A percentile compares a stretch with the other conserved stretches of the same genome.
Conservation (phyloP, 164 flowering plant species). For the Piper betle region DNA sequence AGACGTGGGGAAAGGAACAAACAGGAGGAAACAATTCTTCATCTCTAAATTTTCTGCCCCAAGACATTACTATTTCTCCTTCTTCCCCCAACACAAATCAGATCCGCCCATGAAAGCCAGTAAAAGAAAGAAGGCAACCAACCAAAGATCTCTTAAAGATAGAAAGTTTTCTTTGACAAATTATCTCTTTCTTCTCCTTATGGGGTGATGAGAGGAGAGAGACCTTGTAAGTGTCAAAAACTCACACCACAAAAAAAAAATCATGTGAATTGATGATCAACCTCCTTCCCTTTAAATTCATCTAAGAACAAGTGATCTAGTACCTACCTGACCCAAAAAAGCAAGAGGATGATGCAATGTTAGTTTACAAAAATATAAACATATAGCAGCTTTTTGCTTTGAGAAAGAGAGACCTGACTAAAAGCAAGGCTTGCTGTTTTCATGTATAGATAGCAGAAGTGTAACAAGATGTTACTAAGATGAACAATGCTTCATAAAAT, state of each 20-base stretch:
- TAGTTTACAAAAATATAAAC: too few species aligned
- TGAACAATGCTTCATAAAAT: too few species aligned
- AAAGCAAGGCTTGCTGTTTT: too few species aligned
- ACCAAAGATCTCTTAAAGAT: background rate
- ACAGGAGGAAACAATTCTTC: background rate
- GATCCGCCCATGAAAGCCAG: background rate
- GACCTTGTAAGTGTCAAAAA: background rate
- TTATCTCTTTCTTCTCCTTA: too few species aligned
- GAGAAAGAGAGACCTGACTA: too few species aligned
- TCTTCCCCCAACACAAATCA: background rate
- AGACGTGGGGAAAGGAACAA: background rate
- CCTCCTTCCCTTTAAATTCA: too few species aligned
- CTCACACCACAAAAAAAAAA: background rate
- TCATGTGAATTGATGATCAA: too few species aligned
- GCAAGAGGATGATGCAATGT: background rate
- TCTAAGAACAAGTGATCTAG: too few species aligned
- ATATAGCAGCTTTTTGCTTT: too few species aligned
- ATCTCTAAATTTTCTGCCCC: background rate
- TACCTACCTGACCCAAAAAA: background rate
- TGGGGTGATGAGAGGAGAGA: background rate
- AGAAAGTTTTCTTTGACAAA: too few species aligned
- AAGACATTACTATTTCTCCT: background rate
- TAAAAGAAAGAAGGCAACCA: background rate
- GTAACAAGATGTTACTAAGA: too few species aligned
- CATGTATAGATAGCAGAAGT: too few species aligned